These are phyloP conservation scores for Sugiyamaella japonica DNA, from an alignment of 1,139 yeast genomes.

Conservation along the genomic window DNA sequence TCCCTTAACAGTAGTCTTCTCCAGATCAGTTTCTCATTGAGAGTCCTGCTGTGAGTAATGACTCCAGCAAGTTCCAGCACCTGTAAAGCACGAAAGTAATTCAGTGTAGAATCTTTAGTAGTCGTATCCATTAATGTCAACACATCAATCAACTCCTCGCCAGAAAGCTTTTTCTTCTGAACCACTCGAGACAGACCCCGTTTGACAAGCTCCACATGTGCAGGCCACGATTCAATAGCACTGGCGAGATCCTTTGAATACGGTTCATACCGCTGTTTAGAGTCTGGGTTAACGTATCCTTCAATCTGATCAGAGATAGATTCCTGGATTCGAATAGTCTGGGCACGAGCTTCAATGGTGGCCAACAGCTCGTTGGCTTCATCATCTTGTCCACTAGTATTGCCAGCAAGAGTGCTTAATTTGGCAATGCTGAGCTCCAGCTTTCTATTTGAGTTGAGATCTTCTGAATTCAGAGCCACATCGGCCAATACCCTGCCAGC, in stretches of 20 bases:
- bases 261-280: constrained; percentile 15
- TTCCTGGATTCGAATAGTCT: constrained; percentile 25
- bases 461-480: constrained; percentile 42
- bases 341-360: constrained; percentile 23
- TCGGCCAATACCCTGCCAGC: constrained; percentile 52
- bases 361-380: constrained; percentile 12
- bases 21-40: constrained; percentile 54
- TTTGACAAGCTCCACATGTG: constrained; percentile 24
- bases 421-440: constrained; percentile 73
- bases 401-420: constrained; percentile 45
- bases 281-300: constrained; percentile 2
- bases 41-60: constrained; percentile 34
- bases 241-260: constrained; percentile 16
- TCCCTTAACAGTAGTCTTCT: constrained; percentile 61
- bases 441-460: constrained; percentile 51
- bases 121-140: constrained; percentile 52
- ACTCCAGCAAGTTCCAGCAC: constrained; percentile 40
- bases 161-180: constrained; percentile 45
- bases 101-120: constrained; percentile 37
- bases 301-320: constrained; percentile 18
- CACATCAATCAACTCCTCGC: constrained; percentile 54
- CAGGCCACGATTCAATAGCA: constrained; percentile 19
- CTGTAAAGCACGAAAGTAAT: constrained; percentile 48
- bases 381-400: constrained; percentile 7
- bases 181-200: constrained; percentile 45